Evolutionary conservation across 306 rosid genomes (phyloP).

Genomic region (Cicer pinnatifidum): DNA sequence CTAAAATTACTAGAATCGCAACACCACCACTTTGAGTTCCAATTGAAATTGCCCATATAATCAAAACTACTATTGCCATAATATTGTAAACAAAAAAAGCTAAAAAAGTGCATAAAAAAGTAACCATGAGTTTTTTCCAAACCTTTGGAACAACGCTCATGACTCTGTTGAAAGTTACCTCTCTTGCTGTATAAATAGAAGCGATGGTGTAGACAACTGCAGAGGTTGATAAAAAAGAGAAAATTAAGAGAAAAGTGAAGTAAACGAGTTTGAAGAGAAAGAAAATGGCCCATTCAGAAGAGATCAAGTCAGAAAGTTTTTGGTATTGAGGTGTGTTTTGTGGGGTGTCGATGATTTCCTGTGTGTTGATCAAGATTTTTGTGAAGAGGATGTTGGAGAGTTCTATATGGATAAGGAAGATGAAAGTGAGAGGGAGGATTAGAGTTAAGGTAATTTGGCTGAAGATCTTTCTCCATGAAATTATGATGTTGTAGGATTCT

Average conservation of each 20-base stretch:
- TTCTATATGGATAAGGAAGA: slow-evolving; percentile 57
- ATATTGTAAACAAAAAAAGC: slow-evolving; percentile 53
- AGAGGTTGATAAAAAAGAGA: slow-evolving; percentile 54
- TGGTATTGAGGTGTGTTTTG: slow-evolving; percentile 42
- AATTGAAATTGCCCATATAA: background rate
- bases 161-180: slow-evolving; percentile 52
- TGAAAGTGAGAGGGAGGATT: slow-evolving; percentile 71
- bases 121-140: slow-evolving; percentile 68
- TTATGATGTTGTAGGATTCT: slow-evolving; percentile 62
- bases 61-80: background rate
- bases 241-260: slow-evolving; percentile 37
- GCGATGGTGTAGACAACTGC: slow-evolving; percentile 85
- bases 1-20: background rate
- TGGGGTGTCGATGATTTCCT: slow-evolving; percentile 12
- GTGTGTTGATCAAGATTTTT: slow-evolving; percentile 44
- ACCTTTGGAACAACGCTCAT: slow-evolving; percentile 69
- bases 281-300: slow-evolving; percentile 51
- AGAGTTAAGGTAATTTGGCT: slow-evolving; percentile 61
- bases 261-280: slow-evolving; percentile 53
- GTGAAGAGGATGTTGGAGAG: slow-evolving; percentile 53
- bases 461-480: slow-evolving; percentile 61
- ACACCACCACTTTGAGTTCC: fast-evolving
- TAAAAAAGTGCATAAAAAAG: slow-evolving; percentile 56
- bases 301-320: slow-evolving; percentile 42
- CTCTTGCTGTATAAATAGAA: slow-evolving; percentile 56